Evolutionary conservation across 1,284 basidiomycete genomes (phyloP), one percentile per base, ranked within the genome.

Genomic region (Schizophyllum amplum): DNA sequence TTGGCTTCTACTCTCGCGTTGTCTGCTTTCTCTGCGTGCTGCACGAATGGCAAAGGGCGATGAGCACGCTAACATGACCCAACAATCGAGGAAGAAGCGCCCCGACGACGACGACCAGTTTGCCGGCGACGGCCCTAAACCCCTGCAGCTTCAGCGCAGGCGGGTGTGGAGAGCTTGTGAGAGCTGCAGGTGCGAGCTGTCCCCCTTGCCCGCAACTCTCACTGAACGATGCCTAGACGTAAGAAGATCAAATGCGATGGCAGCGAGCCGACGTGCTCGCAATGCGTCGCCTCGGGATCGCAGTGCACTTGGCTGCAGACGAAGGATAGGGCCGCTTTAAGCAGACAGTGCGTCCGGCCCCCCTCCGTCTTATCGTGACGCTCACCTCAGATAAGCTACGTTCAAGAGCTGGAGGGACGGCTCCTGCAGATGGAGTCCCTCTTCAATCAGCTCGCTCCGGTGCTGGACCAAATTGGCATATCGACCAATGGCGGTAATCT

Each of bases 241-340:
- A 92, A 92, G 80, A 92, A 92, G 79, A 91, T 92, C 68, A 92
- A 92, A 69, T 92, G 90, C 70, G 90, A 92, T 73, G 90, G 89
- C 61, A 80, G 75, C 64, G 89, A 92, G 67, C 89, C 89, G 13
- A 86, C 84, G n/a, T 92, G 89, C 64, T 85, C 87, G 0, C 90
- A 92, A 64, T 92, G 89, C 66, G 68, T 80, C 15, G 73, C 81
- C 46, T 86, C 87, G 11, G 82, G 82, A 55, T 85, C 86, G 4
- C 81, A 84, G 62, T 92, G 89, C 67, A 89, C 86, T 48, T 92
- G 89, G 89, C 74, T 91, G 48, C 89, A 92, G 72, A 92, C 89
- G 7, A 92, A 90, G 72, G 89, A 92, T 69, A 81, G 89, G 66
- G 89, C 90, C 42, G 89, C 89, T 4, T 72, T 92, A 60, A 92